A percentile compares a stretch with the other conserved stretches of the same genome.
phyloP scores from a whole-genome alignment of 2,329 filamentous ascomycete species.

The Gaeumannomyces tritici region DNA sequence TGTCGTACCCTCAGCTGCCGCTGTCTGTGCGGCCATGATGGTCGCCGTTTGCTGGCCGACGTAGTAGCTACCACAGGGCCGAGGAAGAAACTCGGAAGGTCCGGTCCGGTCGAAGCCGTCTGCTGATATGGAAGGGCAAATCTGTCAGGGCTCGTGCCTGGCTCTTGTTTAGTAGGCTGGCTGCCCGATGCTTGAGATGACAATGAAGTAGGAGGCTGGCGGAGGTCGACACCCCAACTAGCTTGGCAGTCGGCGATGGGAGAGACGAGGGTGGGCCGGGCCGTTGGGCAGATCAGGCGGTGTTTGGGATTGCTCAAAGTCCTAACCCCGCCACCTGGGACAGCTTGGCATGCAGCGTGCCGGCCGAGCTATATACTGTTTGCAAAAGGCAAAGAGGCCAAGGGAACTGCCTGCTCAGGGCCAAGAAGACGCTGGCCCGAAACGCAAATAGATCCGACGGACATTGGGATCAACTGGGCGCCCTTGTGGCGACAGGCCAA shows the following conservation, averaged over 20 bases:
- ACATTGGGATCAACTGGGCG: not conserved
- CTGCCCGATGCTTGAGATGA: not conserved
- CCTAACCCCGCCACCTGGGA: constrained; percentile 2
- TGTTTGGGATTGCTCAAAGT: not conserved
- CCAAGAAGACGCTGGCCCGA: not conserved
- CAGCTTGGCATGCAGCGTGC: constrained; percentile 3
- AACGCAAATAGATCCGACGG: not conserved
- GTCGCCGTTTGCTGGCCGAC: not conserved
- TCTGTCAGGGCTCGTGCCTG: not conserved
- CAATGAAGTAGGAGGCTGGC: not conserved
- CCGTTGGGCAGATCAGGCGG: not conserved
- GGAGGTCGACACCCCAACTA: not conserved
- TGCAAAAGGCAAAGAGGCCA: not conserved
- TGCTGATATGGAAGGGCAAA: not conserved
- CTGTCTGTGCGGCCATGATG: not conserved
- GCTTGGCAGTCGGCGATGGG: not conserved
- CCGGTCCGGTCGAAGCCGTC: not conserved
- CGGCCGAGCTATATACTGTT: not conserved
- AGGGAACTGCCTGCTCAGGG: not conserved
- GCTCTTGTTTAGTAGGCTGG: not conserved
- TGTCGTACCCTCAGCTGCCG: not conserved
- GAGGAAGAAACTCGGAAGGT: not conserved
- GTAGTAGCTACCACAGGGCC: not conserved
- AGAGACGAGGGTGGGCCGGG: not conserved
- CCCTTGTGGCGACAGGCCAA: not conserved